These are phyloP conservation scores for Agrocybe pediades DNA, from an alignment of 768 basidiomycete species.

Conservation along the genomic window DNA sequence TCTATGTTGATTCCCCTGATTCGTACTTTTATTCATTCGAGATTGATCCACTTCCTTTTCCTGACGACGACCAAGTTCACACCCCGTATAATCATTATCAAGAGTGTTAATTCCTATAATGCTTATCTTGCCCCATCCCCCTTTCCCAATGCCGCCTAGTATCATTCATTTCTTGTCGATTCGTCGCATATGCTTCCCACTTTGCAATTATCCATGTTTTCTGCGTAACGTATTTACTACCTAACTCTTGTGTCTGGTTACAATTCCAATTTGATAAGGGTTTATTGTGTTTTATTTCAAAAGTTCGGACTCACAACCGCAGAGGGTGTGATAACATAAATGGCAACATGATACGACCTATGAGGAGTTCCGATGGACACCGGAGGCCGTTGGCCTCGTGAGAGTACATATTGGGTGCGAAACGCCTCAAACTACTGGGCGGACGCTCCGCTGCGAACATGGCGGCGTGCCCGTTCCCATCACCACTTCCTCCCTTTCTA, in stretches of 20 bases:
- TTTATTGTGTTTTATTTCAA: slow-evolving; percentile 12
- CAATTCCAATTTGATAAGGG: slow-evolving; percentile 20
- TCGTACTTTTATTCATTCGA: slow-evolving; percentile 66
- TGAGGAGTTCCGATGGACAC: slow-evolving; percentile 9
- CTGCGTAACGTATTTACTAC: slow-evolving; percentile 19
- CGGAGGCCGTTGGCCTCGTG: slow-evolving; percentile 3
- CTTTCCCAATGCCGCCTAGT: slow-evolving; percentile 20
- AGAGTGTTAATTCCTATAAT: slow-evolving; percentile 58
- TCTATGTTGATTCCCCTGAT: slow-evolving; percentile 64
- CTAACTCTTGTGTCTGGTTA: slow-evolving; percentile 10
- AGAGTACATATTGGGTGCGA: not conserved
- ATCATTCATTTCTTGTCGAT: slow-evolving; percentile 18
- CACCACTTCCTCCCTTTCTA: slow-evolving; percentile 2
- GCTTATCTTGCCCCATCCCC: slow-evolving; percentile 19
- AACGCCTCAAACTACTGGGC: slow-evolving; percentile 3
- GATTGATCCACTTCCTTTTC: slow-evolving; percentile 72
- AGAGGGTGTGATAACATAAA: not conserved
- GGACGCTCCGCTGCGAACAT: slow-evolving; percentile 7
- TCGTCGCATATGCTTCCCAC: slow-evolving; percentile 22
- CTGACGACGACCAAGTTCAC: slow-evolving; percentile 51
- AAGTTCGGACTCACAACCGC: slow-evolving; percentile 1
- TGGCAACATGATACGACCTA: not conserved
- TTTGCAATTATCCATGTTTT: slow-evolving; percentile 10
- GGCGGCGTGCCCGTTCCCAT: slow-evolving; percentile 8
- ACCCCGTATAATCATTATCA: slow-evolving; percentile 57